These are phyloP conservation scores for Plasmodium cynomolgi DNA, from an alignment of 169 alveolate genomes.

Conservation along the genomic window DNA sequence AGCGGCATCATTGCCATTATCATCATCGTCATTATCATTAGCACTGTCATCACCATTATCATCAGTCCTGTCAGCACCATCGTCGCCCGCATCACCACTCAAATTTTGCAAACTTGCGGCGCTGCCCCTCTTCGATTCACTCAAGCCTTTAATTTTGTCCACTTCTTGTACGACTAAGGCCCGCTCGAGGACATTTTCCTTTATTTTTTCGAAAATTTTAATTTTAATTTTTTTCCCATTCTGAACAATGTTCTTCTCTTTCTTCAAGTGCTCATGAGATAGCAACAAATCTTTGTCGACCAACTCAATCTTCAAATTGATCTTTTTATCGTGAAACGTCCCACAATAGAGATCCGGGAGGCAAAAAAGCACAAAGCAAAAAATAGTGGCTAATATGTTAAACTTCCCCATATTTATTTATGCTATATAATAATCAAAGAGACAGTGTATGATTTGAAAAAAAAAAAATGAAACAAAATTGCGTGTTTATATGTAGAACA, in stretches of 20 bases:
- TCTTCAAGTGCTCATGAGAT: slow-evolving; percentile 62
- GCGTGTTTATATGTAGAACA: background rate
- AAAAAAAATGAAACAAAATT: slow-evolving; percentile 3
- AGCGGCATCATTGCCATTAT: background rate
- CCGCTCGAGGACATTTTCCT: slow-evolving; percentile 62
- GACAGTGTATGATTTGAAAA: slow-evolving; percentile 4
- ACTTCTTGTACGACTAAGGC: slow-evolving; percentile 52
- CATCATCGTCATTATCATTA: background rate
- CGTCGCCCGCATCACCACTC: slow-evolving; percentile 13
- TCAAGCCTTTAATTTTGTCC: slow-evolving; percentile 16
- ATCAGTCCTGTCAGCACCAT: background rate
- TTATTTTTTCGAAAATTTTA: slow-evolving; percentile 53
- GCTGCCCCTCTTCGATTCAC: background rate
- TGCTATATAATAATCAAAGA: slow-evolving; percentile 5
- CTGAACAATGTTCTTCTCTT: slow-evolving; percentile 44
- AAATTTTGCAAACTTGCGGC: slow-evolving; percentile 6
- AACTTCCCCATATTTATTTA: slow-evolving; percentile 25
- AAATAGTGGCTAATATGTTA: slow-evolving; percentile 23
- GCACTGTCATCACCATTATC: background rate
- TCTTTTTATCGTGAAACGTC: slow-evolving; percentile 23
- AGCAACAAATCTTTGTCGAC: slow-evolving; percentile 47
- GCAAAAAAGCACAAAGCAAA: slow-evolving; percentile 39
- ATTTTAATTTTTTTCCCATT: slow-evolving; percentile 54
- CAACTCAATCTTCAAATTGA: slow-evolving; percentile 63
- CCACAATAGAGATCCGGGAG: slow-evolving; percentile 15